A percentile compares a stretch with the other conserved stretches of the same genome.
phyloP scores from a whole-genome alignment of 2,329 filamentous ascomycete genomes.

The Penicillium sp. region DNA sequence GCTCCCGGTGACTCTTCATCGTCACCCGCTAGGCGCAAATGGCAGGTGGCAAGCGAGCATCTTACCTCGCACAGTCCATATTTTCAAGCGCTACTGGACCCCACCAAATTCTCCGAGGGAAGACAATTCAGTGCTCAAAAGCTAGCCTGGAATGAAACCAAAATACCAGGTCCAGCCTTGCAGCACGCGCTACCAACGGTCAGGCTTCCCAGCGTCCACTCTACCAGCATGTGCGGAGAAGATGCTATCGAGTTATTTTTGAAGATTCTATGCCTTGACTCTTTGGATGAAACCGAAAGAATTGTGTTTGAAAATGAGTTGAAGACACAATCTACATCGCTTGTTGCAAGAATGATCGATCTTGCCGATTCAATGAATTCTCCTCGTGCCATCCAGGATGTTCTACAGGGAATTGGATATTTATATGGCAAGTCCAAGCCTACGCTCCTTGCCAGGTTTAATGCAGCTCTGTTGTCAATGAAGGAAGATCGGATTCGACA shows the following conservation, averaged over 20 bases:
- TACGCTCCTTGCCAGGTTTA: slow-evolving; percentile 21
- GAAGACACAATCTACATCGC: slow-evolving; percentile 26
- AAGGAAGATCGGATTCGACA: slow-evolving; percentile 41
- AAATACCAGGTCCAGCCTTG: neutral
- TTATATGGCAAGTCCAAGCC: slow-evolving; percentile 29
- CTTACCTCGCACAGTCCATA: slow-evolving; percentile 37
- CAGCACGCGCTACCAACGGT: slow-evolving; percentile 24
- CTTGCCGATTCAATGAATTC: slow-evolving; percentile 37
- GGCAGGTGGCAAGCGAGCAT: slow-evolving; percentile 33
- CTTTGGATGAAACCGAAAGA: slow-evolving; percentile 20
- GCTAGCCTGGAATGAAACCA: slow-evolving; percentile 8
- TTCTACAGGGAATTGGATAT: slow-evolving; percentile 26
- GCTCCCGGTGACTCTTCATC: slow-evolving; percentile 3
- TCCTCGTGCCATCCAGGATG: slow-evolving; percentile 19
- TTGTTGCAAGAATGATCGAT: slow-evolving; percentile 31
- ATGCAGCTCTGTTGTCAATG: slow-evolving; percentile 25
- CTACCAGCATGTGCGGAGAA: slow-evolving; percentile 26
- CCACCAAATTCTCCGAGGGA: slow-evolving; percentile 43
- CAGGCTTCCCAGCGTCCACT: slow-evolving; percentile 23
- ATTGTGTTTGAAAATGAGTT: slow-evolving; percentile 24
- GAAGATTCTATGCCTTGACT: slow-evolving; percentile 28
- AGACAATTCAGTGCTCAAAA: slow-evolving; percentile 30
- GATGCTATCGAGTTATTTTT: slow-evolving; percentile 35
- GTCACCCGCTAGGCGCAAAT: slow-evolving; percentile 17
- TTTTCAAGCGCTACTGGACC: slow-evolving; percentile 40